Evolutionary conservation across 2,329 filamentous ascomycete genomes (phyloP).

Genomic region (Aspergillus hortae): DNA sequence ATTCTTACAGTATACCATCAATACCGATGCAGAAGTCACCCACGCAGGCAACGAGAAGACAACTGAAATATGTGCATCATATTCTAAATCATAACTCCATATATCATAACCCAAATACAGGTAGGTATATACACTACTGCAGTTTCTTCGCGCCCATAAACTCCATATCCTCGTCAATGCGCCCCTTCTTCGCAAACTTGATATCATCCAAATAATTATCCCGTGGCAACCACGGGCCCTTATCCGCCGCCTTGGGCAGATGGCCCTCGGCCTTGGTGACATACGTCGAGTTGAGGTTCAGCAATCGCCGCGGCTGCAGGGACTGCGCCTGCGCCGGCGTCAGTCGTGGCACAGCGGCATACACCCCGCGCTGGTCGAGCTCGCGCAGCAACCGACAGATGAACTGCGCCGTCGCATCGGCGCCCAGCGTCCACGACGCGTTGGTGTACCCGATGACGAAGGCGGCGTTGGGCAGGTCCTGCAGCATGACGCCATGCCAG

Average conservation of each 20-base stretch:
- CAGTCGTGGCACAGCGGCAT: constrained; percentile 28
- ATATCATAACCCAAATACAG: too few relatives aligned
- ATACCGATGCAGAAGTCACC: too few relatives aligned
- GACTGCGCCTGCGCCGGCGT: constrained; percentile 9
- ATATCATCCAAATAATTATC: constrained; percentile 39
- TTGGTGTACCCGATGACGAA: constrained; percentile 44
- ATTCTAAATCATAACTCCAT: too few relatives aligned
- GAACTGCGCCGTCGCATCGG: constrained; percentile 42
- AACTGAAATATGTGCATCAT: too few relatives aligned
- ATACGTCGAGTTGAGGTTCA: constrained; percentile 42
- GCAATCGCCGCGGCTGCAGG: constrained; percentile 27
- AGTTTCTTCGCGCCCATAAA: constrained; percentile 10
- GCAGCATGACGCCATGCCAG: constrained; percentile 44
- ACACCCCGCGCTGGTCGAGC: constrained; percentile 24
- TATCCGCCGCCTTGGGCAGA: constrained; percentile 38
- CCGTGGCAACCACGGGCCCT: constrained; percentile 39
- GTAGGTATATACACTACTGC: neutral
- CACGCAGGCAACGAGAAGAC: too few relatives aligned
- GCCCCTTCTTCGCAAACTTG: constrained; percentile 36
- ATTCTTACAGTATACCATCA: too few relatives aligned
- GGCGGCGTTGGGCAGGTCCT: constrained; percentile 42
- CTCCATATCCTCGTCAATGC: constrained; percentile 32
- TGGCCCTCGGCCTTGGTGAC: constrained; percentile 29
- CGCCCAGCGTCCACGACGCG: constrained; percentile 44
- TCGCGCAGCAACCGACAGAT: constrained; percentile 34